A percentile compares a stretch with the other conserved stretches of the same genome.
These are phyloP conservation scores for Melanopsichium pennsylvanicum DNA, from an alignment of 1,284 basidiomycete genomes.

Conservation along the genomic window DNA sequence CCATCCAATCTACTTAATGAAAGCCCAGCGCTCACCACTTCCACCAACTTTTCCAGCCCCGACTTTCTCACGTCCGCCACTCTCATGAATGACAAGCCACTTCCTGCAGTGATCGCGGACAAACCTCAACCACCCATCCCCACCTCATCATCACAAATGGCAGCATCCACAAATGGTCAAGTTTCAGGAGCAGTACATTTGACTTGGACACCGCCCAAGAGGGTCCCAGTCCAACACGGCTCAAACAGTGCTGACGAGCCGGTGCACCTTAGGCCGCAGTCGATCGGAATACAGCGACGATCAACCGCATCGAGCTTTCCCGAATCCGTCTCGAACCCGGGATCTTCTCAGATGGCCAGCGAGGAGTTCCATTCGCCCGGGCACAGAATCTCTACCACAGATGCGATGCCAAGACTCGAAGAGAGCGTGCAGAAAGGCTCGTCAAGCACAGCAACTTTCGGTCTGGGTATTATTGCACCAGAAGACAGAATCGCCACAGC, in stretches of 20 bases:
- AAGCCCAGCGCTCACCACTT: constrained; percentile 24
- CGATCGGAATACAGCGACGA: constrained; percentile 1
- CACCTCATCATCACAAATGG: background rate
- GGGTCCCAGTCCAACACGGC: background rate
- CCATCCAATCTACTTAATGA: constrained; percentile 16
- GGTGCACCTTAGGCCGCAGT: background rate
- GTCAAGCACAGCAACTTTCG: constrained; percentile 1
- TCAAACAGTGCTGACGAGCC: constrained; percentile 3
- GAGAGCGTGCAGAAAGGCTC: constrained; percentile 1
- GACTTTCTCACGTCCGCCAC: constrained; percentile 2
- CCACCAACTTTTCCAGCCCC: constrained; percentile 26
- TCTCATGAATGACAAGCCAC: constrained; percentile 5
- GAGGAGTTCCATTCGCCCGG: constrained; percentile 12
- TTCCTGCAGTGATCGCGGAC: background rate
- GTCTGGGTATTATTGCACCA: constrained; percentile 22
- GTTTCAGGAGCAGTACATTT: background rate
- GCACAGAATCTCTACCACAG: background rate
- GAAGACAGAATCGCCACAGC: background rate
- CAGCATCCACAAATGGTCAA: background rate
- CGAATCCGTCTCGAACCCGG: constrained; percentile 23
- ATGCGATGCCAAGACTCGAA: constrained; percentile 12
- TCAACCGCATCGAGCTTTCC: constrained; percentile 26
- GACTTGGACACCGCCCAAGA: background rate
- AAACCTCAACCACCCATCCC: constrained; percentile 23
- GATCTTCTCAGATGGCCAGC: constrained; percentile 22